These are phyloP conservation scores for Trypanosoma brucei DNA, from an alignment of 208 protist genomes.

Conservation along the genomic window DNA sequence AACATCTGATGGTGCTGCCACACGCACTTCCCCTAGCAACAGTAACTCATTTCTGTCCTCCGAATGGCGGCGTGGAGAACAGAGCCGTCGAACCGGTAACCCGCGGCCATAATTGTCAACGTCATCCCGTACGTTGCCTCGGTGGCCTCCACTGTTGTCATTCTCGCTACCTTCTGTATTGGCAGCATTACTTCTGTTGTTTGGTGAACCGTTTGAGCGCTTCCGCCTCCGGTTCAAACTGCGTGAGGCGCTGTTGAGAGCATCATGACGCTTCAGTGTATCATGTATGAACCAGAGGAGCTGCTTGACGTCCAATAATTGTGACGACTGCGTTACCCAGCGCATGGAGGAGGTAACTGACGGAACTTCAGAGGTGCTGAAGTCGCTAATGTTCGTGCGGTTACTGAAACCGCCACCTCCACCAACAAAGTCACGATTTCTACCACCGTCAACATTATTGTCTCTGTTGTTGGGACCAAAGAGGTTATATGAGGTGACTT, in stretches of 20 bases:
- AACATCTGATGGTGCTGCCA: background rate
- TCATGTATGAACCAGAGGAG: constrained; percentile 34
- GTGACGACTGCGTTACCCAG: background rate
- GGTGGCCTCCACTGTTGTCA: background rate
- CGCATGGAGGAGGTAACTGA: background rate
- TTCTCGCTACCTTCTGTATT: background rate
- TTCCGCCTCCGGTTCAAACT: constrained; percentile 3
- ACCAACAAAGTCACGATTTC: too few relatives aligned
- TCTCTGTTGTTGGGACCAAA: background rate
- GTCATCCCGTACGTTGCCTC: background rate
- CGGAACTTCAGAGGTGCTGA: background rate
- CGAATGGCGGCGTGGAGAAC: background rate
- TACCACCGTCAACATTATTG: too few relatives aligned
- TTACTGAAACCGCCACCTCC: background rate
- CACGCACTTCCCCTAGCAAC: constrained; percentile 6
- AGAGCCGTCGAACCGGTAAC: background rate
- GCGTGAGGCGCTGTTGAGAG: constrained; percentile 32
- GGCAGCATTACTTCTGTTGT: background rate
- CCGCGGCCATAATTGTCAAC: background rate
- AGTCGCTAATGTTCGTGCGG: background rate
- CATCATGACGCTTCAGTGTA: constrained; percentile 20
- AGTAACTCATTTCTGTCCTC: constrained; percentile 2
- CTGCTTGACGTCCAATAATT: constrained; percentile 14
- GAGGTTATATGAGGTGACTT: constrained; percentile 11
- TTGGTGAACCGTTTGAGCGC: background rate